Percentiles rank a stretch among this genome's conserved stretches.
These are phyloP conservation scores for Raffaelea albimanens DNA, from an alignment of 2,329 filamentous ascomycete species.

Conservation along the genomic window DNA sequence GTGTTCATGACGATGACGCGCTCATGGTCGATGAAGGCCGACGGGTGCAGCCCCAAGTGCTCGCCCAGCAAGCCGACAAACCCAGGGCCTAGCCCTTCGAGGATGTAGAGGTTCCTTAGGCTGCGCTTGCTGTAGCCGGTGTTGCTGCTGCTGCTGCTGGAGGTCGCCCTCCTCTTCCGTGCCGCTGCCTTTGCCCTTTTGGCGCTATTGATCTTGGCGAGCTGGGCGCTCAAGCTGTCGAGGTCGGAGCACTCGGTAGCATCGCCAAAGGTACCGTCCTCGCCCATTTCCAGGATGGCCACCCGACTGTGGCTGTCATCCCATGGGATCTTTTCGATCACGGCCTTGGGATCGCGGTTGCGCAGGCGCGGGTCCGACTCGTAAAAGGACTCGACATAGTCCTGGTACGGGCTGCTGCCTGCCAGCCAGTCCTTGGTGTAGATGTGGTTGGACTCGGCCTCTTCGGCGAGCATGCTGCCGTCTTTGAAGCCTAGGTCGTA, in stretches of 20 bases:
- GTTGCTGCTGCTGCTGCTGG: background rate
- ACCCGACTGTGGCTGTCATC: constrained; percentile 8
- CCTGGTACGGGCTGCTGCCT: constrained; percentile 12
- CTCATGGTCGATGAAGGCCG: constrained; percentile 17
- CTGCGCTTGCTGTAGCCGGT: background rate
- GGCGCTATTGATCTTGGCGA: background rate
- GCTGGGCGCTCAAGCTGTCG: background rate
- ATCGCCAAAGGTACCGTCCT: constrained; percentile 5
- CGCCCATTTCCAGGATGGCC: constrained; percentile 9
- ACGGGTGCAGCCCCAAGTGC: constrained; percentile 15
- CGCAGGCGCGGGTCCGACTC: constrained; percentile 13
- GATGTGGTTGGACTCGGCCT: constrained; percentile 5
- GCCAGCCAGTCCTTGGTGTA: constrained; percentile 1
- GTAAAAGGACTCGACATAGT: constrained; percentile 8
- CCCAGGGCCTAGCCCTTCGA: constrained; percentile 15
- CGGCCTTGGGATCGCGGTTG: constrained; percentile 15
- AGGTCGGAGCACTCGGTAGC: constrained; percentile 8
- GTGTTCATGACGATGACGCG: constrained; percentile 16
- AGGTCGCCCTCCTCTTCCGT: background rate
- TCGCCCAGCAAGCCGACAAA: constrained; percentile 13
- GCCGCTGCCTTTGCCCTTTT: background rate
- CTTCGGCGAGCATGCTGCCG: constrained; percentile 4
- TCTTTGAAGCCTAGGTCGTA: background rate
- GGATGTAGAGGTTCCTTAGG: constrained; percentile 12
- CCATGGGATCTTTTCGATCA: constrained; percentile 11